These are phyloP conservation scores for Aspergillus piperis DNA, from an alignment of 2,329 filamentous ascomycete genomes.

Conservation along the genomic window DNA sequence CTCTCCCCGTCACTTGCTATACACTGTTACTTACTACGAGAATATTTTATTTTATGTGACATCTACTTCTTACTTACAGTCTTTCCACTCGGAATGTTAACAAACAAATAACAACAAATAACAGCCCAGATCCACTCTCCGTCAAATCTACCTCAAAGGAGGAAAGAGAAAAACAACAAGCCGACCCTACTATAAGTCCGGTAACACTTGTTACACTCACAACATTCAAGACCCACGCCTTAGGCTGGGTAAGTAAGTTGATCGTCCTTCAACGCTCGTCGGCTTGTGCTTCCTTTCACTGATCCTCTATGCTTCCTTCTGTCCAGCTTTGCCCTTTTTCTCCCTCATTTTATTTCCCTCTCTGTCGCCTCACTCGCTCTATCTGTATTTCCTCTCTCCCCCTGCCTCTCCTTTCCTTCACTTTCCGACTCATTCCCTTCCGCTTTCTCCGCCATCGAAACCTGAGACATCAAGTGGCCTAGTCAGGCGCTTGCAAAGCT, in stretches of 20 bases:
- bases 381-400: not conserved
- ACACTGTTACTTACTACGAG: no score
- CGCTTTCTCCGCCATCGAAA: conserved; percentile 1
- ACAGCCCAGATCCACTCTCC: not conserved
- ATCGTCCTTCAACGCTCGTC: conserved; percentile 17
- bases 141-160: not conserved
- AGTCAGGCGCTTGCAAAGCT: conserved; percentile 21
- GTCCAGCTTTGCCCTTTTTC: conserved; percentile 9
- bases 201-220: conserved; percentile 11
- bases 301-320: conserved; percentile 8
- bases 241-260: conserved; percentile 24
- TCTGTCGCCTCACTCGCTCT: conserved; percentile 8
- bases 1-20: no score
- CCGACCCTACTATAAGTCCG: not conserved
- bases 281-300: conserved; percentile 13
- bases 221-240: conserved; percentile 16
- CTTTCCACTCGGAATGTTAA: no score
- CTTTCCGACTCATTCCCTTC: not conserved
- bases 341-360: no score
- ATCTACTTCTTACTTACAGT: no score
- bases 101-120: no score
- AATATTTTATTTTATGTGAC: no score
- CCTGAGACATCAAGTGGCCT: conserved; percentile 17
- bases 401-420: not conserved
- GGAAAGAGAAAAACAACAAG: not conserved